These are phyloP conservation scores for Colletotrichum tamarilloi DNA, from an alignment of 2,329 filamentous ascomycete genomes.

Conservation along the genomic window DNA sequence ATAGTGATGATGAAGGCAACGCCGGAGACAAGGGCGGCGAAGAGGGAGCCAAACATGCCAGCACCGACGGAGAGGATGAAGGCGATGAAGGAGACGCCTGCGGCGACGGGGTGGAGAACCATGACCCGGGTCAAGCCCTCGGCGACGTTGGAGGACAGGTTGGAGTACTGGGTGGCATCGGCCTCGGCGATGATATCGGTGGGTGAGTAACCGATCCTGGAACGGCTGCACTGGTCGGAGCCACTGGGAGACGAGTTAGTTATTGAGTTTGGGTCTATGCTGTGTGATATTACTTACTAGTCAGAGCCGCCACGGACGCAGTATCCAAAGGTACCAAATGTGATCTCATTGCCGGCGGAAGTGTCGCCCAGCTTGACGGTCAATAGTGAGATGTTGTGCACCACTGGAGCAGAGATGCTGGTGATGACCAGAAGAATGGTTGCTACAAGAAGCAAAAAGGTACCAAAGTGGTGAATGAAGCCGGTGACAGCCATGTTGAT, in stretches of 20 bases:
- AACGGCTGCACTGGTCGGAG: constrained; percentile 60
- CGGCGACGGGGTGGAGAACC: constrained; percentile 72
- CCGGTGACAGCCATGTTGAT: constrained; percentile 59
- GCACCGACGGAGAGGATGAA: constrained; percentile 66
- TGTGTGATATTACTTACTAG: constrained; percentile 37
- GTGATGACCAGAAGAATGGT: constrained; percentile 68
- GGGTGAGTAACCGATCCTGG: constrained; percentile 67
- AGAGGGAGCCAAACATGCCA: constrained; percentile 62
- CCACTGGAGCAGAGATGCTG: constrained; percentile 68
- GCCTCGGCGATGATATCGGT: constrained; percentile 54
- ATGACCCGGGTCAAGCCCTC: constrained; percentile 67
- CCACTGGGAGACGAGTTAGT: constrained; percentile 36
- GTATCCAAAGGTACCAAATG: constrained; percentile 71
- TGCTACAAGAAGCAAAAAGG: constrained; percentile 66
- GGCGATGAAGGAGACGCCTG: constrained; percentile 67
- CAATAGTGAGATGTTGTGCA: constrained; percentile 65
- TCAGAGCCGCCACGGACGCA: constrained; percentile 51
- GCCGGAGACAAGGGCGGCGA: constrained; percentile 60
- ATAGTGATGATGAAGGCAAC: constrained; percentile 61
- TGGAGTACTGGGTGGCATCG: constrained; percentile 53
- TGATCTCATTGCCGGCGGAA: constrained; percentile 50
- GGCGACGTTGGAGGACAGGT: constrained; percentile 55
- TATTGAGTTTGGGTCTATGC: too few species aligned
- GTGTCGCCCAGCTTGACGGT: constrained; percentile 59
- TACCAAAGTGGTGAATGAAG: constrained; percentile 67